phyloP scores from a whole-genome alignment of 768 basidiomycete genomes.

The Cyclocybe cylindracea region DNA sequence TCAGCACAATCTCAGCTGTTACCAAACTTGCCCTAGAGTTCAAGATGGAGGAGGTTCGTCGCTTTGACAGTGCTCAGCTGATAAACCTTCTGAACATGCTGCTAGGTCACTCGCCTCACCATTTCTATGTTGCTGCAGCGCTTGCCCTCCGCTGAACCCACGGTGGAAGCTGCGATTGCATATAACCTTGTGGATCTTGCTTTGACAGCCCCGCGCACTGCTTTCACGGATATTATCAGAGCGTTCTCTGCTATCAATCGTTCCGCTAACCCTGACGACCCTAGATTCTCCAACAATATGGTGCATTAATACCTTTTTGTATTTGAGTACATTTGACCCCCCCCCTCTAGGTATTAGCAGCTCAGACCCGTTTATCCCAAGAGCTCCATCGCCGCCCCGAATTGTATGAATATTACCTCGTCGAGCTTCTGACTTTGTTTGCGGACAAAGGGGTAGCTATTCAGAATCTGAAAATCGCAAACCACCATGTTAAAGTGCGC shows the following conservation, averaged over 20 bases:
- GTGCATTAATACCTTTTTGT: conserved; percentile 33
- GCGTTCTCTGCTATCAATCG: conserved; percentile 85
- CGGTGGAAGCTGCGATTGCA: conserved; percentile 89
- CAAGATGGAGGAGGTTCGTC: conserved; percentile 71
- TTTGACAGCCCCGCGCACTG: conserved; percentile 69
- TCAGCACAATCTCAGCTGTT: conserved; percentile 90
- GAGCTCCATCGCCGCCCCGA: conserved; percentile 75
- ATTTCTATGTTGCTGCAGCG: conserved; percentile 93
- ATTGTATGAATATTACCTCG: conserved; percentile 75
- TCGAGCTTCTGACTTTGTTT: conserved; percentile 85
- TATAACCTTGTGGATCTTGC: conserved; percentile 92
- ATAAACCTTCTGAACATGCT: background rate
- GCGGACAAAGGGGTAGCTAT: conserved; percentile 90
- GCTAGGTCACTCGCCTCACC: conserved; percentile 79
- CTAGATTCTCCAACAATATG: conserved; percentile 88
- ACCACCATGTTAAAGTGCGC: conserved; percentile 65
- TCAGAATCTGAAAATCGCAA: conserved; percentile 74
- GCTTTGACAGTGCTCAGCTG: background rate
- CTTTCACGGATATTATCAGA: conserved; percentile 82
- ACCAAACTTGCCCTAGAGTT: conserved; percentile 88
- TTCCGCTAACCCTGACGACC: conserved; percentile 86
- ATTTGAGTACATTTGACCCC: background rate
- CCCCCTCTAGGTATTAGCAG: conserved; percentile 70
- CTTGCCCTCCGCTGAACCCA: conserved; percentile 79
- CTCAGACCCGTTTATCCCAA: conserved; percentile 87